These are phyloP conservation scores for Botrytis medusae DNA, from an alignment of 2,329 filamentous ascomycete genomes.

Conservation along the genomic window DNA sequence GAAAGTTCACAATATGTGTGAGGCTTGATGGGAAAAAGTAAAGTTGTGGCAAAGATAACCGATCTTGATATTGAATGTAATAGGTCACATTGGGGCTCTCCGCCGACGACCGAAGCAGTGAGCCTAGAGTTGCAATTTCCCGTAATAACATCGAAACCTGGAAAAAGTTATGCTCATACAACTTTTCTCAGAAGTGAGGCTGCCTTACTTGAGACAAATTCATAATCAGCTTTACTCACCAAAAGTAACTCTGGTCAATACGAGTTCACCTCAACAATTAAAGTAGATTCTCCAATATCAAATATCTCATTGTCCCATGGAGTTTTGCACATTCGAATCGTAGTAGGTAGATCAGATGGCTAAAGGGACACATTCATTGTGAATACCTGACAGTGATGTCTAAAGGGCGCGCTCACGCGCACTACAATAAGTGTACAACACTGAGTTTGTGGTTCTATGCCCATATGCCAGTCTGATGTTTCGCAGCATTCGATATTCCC, in stretches of 20 bases:
- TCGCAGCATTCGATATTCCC: background rate
- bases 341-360: background rate
- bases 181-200: background rate
- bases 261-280: background rate
- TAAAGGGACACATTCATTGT: background rate
- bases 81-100: slow-evolving; percentile 6
- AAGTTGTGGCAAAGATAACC: slow-evolving; percentile 8
- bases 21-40: slow-evolving; percentile 14
- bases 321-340: background rate
- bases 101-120: background rate
- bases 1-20: slow-evolving; percentile 9
- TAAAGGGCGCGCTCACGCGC: background rate
- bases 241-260: background rate
- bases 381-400: background rate
- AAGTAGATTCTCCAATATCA: background rate
- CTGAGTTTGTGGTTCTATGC: background rate
- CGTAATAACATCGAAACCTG: background rate
- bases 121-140: slow-evolving; percentile 2
- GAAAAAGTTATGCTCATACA: background rate
- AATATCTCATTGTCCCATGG: background rate
- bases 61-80: slow-evolving; percentile 3
- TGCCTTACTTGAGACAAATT: background rate
- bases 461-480: background rate
- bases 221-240: background rate
- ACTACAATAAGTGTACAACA: background rate